Conservation (phyloP, 495 filamentous ascomycete genomes). For the Hyaloscypha finlandica region DNA sequence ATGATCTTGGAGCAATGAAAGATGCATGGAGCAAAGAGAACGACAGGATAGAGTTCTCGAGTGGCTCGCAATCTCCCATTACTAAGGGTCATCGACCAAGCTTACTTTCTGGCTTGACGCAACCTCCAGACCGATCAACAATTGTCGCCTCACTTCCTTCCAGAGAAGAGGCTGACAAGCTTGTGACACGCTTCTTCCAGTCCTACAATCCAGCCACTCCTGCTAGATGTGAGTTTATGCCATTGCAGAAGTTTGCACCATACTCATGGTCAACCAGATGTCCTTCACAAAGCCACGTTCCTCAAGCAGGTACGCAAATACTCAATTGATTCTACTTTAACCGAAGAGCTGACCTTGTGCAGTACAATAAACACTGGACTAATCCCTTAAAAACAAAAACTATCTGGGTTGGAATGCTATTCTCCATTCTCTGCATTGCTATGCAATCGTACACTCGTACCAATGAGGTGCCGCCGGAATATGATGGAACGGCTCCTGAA, state of each 20-base stretch:
- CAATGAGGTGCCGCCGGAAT: conserved; percentile 34
- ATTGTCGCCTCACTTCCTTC: conserved; percentile 45
- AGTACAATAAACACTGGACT: conserved; percentile 51
- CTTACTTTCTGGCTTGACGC: conserved; percentile 23
- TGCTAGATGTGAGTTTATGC: conserved; percentile 27
- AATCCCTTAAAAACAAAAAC: conserved; percentile 40
- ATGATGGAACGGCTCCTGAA: conserved; percentile 29
- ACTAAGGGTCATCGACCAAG: conserved; percentile 24
- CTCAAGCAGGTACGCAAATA: conserved; percentile 24
- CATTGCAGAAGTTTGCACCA: neutral
- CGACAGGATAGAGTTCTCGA: conserved; percentile 27
- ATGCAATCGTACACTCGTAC: conserved; percentile 39
- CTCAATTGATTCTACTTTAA: neutral
- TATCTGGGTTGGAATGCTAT: conserved; percentile 51
- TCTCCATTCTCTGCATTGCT: conserved; percentile 44
- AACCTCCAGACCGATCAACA: conserved; percentile 36
- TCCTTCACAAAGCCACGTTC: conserved; percentile 29
- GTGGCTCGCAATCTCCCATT: conserved; percentile 20
- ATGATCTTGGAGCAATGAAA: conserved; percentile 39
- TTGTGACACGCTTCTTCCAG: conserved; percentile 51
- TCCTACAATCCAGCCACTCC: conserved; percentile 47
- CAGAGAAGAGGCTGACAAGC: conserved; percentile 40
- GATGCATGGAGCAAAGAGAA: conserved; percentile 38
- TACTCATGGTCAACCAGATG: conserved; percentile 5
- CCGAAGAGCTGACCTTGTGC: neutral